Evolutionary conservation across 1,139 yeast species (phyloP), one percentile per base, ranked within the genome.

Genomic region (Pichia sp.): DNA sequence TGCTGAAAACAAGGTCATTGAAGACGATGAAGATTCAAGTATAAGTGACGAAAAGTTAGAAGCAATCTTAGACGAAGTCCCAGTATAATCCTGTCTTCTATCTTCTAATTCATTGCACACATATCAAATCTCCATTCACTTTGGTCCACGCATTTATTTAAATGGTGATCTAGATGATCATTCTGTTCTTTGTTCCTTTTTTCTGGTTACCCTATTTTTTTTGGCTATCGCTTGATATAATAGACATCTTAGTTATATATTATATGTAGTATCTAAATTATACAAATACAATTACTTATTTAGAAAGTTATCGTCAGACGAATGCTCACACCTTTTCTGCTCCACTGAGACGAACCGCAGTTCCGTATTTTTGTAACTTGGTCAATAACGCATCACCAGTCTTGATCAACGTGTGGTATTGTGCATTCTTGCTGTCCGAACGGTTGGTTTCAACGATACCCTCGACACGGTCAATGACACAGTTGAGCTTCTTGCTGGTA

Each of bases 371-470:
- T 66, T 94, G 99, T 62, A 94, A 76, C 68, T 93, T 93, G 28
- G 99, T 93, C 67, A 94, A 80, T 59, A 94, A 75, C 14, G 83
- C 81, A 65, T 94, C 99, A 53, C 99, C 99, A 65, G 86, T 96
- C 67, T 88, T 89, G 61, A 94, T 85, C 61, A 94, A 76, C 55
- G 75, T 71, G 65, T 90, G 96, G 67, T 91, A 94, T 68, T 93
- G 98, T 49, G 88, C 87, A 65, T 94, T 93, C 70, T 94, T 93
- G 68, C 86, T 90, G 67, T 93, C 99, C 3, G 97, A 96, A 58
- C 98, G 79, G 68, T 90, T 93, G 27, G 99, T 94, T 66, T 89
- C 96, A 55, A 94, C 88, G 53, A 93, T 89, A 9, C 98, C 98
- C 66, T 90, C 88, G 46, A 93, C 99, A 61, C 90, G 80, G 66